These are phyloP conservation scores for Lepidopterella palustris DNA, from an alignment of 495 filamentous ascomycete genomes.

Conservation along the genomic window DNA sequence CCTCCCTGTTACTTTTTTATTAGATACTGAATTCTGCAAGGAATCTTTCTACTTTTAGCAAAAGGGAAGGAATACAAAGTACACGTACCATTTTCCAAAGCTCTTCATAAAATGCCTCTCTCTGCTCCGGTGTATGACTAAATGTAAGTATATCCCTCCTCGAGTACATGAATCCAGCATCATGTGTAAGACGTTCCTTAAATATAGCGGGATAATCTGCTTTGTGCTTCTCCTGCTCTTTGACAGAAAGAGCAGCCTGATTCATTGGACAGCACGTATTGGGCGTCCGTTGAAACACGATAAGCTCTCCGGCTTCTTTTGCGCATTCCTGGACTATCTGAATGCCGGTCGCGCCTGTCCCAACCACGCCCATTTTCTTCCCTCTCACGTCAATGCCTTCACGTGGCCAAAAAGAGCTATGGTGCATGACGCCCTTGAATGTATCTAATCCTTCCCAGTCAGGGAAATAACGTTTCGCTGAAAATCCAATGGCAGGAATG, in stretches of 20 bases:
- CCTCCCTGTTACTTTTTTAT: constrained; percentile 46
- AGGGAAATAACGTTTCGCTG: constrained; percentile 42
- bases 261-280: constrained; percentile 34
- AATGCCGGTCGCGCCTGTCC: constrained; percentile 54
- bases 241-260: constrained; percentile 12
- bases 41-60: too few relatives aligned
- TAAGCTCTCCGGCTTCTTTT: constrained; percentile 36
- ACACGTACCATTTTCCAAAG: too few relatives aligned
- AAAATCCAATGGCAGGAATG: constrained; percentile 43
- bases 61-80: too few relatives aligned
- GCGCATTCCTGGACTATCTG: constrained; percentile 48
- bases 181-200: constrained; percentile 40
- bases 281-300: constrained; percentile 49
- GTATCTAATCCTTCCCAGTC: constrained; percentile 47
- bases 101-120: constrained; percentile 43
- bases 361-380: constrained; percentile 51
- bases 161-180: constrained; percentile 45
- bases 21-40: too few relatives aligned
- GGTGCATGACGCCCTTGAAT: constrained; percentile 49
- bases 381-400: constrained; percentile 42
- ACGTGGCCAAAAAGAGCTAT: constrained; percentile 56
- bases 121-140: constrained; percentile 45
- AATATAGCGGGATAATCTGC: constrained; percentile 43
- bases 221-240: constrained; percentile 26
- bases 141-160: constrained; percentile 39